Conservation (phyloP, 192 early-diverging fungal genomes). For the Geranomyces variabilis region DNA sequence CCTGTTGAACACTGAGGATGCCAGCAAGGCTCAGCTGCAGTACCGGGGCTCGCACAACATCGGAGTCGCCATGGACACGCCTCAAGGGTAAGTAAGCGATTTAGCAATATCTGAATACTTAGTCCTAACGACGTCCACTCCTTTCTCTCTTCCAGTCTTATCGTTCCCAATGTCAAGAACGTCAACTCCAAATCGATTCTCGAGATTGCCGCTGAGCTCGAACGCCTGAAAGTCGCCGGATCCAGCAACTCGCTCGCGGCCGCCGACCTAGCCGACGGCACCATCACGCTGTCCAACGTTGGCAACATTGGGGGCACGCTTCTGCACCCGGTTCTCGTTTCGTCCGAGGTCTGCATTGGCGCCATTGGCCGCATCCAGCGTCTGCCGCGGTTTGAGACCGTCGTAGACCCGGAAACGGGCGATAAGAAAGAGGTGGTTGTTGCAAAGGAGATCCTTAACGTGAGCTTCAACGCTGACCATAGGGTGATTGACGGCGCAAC, state of each 20-base stretch:
- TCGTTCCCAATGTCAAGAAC: constrained; percentile 94
- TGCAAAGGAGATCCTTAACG: constrained; percentile 70
- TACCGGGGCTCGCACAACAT: constrained; percentile 88
- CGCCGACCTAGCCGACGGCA: constrained; percentile 79
- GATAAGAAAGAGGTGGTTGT: constrained; percentile 71
- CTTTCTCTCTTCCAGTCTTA: constrained; percentile 47
- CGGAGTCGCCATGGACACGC: constrained; percentile 97
- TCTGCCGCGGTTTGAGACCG: constrained; percentile 79
- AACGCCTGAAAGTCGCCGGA: constrained; percentile 69
- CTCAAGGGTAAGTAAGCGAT: constrained; percentile 77
- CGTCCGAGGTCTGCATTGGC: constrained; percentile 85
- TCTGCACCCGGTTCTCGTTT: constrained; percentile 86
- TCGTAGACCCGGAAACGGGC: constrained; percentile 56
- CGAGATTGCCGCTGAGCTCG: constrained; percentile 86
- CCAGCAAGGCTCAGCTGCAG: constrained; percentile 59
- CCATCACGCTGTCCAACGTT: constrained; percentile 92
- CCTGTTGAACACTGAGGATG: constrained; percentile 50
- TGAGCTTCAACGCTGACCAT: constrained; percentile 96
- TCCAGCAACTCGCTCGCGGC: constrained; percentile 60
- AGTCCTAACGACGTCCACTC: not conserved
- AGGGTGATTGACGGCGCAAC: constrained; percentile 95
- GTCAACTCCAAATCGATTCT: constrained; percentile 84
- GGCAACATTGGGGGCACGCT: constrained; percentile 92
- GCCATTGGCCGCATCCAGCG: constrained; percentile 84
- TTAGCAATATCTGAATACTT: no score